These are phyloP conservation scores for Zymoseptoria crescenta DNA, from an alignment of 2,329 filamentous ascomycete species.

Conservation along the genomic window DNA sequence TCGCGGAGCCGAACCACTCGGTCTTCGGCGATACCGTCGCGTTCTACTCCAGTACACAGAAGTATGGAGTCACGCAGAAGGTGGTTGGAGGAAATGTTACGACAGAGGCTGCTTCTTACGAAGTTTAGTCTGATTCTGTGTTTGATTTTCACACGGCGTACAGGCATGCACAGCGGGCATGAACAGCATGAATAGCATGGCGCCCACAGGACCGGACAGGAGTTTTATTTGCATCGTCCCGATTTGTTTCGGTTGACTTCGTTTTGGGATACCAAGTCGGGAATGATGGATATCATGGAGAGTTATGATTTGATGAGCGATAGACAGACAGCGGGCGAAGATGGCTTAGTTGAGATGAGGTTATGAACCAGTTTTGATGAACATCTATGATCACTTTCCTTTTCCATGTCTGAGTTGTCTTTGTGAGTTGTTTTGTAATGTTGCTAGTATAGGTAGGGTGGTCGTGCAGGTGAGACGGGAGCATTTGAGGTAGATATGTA, in stretches of 20 bases:
- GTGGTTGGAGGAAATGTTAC: no score
- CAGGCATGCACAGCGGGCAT: not conserved
- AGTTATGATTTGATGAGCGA: not conserved
- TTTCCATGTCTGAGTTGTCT: not conserved
- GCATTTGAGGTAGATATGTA: no score
- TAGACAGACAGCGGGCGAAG: not conserved
- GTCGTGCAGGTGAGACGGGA: no score
- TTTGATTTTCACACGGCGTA: not conserved
- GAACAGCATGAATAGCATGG: not conserved
- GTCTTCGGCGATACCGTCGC: slow-evolving; percentile 44
- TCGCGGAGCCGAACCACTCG: slow-evolving; percentile 40
- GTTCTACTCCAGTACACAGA: slow-evolving; percentile 16
- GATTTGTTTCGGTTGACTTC: not conserved
- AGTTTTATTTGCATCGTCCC: not conserved
- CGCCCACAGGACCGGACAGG: not conserved
- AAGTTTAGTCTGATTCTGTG: not conserved
- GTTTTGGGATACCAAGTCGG: not conserved
- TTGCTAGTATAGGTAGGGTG: not conserved
- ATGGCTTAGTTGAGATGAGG: not conserved
- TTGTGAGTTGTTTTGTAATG: not conserved
- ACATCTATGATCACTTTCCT: not conserved
- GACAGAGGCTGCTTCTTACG: no score
- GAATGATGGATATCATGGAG: not conserved
- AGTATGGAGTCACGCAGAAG: not conserved
- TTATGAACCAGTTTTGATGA: not conserved